A percentile compares a stretch with the other conserved stretches of the same genome.
phyloP scores from a whole-genome alignment of 176 grass and related monocot species.

The Lolium multiflorum region DNA sequence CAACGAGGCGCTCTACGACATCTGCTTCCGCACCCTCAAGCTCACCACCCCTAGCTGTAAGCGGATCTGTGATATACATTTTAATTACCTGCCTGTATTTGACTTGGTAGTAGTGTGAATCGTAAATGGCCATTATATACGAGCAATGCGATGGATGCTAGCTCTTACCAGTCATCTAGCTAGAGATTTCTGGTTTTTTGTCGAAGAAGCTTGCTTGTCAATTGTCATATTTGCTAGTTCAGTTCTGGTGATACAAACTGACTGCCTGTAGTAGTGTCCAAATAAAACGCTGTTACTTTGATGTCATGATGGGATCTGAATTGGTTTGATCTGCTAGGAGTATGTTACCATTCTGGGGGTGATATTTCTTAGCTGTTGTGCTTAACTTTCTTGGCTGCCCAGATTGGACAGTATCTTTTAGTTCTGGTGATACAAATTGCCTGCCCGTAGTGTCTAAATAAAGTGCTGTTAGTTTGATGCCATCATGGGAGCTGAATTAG shows the following conservation, averaged over 20 bases:
- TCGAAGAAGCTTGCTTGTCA: not conserved
- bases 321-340: not conserved
- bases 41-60: constrained; percentile 88
- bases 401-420: no score
- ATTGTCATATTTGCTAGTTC: not conserved
- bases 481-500: no score
- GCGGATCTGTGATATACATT: not conserved
- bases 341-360: not conserved
- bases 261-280: not conserved
- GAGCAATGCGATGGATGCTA: not conserved
- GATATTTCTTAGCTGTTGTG: not conserved
- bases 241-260: not conserved
- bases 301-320: not conserved
- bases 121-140: not conserved
- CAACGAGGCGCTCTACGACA: constrained; percentile 86
- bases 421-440: no score
- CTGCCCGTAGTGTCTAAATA: no score
- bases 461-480: no score
- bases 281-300: not conserved
- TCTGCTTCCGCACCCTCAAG: constrained; percentile 87
- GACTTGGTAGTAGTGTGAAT: not conserved
- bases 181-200: not conserved
- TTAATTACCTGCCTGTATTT: not conserved
- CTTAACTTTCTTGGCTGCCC: no score
- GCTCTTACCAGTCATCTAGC: not conserved